Base-by-base conservation (phyloP, 106 monocot species). In the Dendrobium catenatum region DNA sequence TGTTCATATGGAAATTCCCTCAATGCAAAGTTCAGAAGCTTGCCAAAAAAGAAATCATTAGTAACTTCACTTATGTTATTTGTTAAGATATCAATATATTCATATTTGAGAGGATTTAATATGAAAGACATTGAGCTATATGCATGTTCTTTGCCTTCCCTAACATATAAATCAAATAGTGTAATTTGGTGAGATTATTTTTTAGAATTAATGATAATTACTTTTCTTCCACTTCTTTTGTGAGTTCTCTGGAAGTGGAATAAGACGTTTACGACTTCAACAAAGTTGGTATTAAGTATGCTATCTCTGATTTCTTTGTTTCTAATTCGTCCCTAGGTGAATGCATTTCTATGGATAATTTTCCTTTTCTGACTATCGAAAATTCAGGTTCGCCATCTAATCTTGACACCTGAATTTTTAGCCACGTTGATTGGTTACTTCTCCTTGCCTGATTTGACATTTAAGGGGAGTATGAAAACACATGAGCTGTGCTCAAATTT, bases 371-470 rank as follows among this genome's bases (percentile, higher is more conserved):
- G 48, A 87, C 83, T 66, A 77, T 80, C 46, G 10, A 17, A 1
- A 72, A 81, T 83, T 83, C 84, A 31, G 80, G 73, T 58, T 79
- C 33, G 19, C 64, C 78, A 4, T 42, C 81, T 55, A 81, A 88
- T 89, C 68, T 81, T 98, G 77, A 84, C 90, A 75, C 80, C 92
- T 66, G 89, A 94, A 55, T 94, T 80, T 81, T 87, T 98, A 20
- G 77, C 91, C 46, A 86, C 91, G 80, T 3, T 98, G 41, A 88
- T 94, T 84, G 92, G 94, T 42, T 98, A 92, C 79, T 91, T 94
- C 72, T 83, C 88, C 55, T 91, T 98, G 81, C 87, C 94, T 85
- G 89, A 93, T 86, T 98, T 94, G 97, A 84, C 42, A 24, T 79
- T n/a, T 46, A 55, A 83, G 43, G 47, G 66, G 80, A 84, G 85